Conservation (phyloP, 257 asterid genomes). For the Nicotiana benthamiana region DNA sequence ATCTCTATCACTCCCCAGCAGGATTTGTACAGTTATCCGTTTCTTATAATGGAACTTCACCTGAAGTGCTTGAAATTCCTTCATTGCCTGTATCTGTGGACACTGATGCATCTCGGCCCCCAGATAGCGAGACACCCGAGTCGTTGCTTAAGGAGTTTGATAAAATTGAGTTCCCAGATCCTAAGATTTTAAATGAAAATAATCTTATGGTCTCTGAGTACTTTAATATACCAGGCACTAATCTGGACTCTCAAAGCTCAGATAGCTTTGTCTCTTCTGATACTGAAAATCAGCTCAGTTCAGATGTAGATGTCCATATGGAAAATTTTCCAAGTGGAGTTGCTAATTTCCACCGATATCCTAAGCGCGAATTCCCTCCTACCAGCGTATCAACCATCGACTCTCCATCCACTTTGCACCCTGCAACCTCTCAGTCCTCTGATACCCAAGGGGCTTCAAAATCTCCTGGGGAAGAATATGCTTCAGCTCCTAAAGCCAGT, state of each 20-base stretch:
- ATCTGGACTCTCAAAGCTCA: constrained; percentile 45
- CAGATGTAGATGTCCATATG: constrained; percentile 33
- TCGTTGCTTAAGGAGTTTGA: constrained; percentile 42
- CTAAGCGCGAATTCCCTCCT: constrained; percentile 50
- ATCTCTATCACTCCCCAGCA: constrained; percentile 97
- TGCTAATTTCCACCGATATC: constrained; percentile 12
- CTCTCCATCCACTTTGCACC: constrained; percentile 37
- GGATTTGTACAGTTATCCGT: constrained; percentile 84
- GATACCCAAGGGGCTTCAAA: constrained; percentile 41
- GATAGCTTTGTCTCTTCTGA: constrained; percentile 55
- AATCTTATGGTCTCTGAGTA: constrained; percentile 83
- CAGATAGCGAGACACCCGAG: constrained; percentile 28
- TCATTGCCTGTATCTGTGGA: constrained; percentile 31
- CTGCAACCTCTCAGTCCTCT: constrained; percentile 41
- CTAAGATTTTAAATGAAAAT: constrained; percentile 65
- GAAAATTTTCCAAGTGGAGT: constrained; percentile 31
- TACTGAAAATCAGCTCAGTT: constrained; percentile 44
- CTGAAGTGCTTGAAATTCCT: constrained; percentile 65
- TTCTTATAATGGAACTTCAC: constrained; percentile 51
- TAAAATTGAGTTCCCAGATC: constrained; percentile 92
- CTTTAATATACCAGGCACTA: constrained; percentile 51
- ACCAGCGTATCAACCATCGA: constrained; percentile 53
- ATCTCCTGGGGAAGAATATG: constrained; percentile 33
- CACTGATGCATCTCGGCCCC: constrained; percentile 15
- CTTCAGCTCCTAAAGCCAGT: constrained; percentile 35